Conservation (phyloP, 2,329 filamentous ascomycete genomes). For the Fusarium subglutinans region DNA sequence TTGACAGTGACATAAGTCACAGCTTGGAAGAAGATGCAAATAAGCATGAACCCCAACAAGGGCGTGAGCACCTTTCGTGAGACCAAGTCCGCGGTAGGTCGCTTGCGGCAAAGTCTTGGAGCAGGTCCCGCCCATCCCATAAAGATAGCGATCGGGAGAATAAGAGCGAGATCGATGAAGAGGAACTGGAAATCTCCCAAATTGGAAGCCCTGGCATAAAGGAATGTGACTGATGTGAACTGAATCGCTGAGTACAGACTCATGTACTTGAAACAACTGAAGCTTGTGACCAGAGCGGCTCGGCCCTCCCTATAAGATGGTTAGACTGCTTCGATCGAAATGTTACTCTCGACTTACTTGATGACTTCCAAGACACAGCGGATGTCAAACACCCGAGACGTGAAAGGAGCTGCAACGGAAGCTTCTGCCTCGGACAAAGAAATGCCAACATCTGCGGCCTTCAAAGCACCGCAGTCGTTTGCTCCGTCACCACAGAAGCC, state of each 20-base stretch:
- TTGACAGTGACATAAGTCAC: conserved; percentile 79
- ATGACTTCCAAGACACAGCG: conserved; percentile 95
- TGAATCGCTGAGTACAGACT: conserved; percentile 99
- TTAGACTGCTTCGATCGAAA: conserved; percentile 28
- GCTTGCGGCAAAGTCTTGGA: conserved; percentile 78
- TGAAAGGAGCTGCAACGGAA: conserved; percentile 97
- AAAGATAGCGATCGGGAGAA: conserved; percentile 95
- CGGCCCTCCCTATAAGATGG: conserved; percentile 76
- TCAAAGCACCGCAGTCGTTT: conserved; percentile 96
- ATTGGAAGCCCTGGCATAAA: conserved; percentile 93
- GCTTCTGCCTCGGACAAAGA: conserved; percentile 97
- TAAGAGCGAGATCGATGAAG: conserved; percentile 92
- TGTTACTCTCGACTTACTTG: conserved; percentile 57
- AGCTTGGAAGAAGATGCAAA: conserved; percentile 82
- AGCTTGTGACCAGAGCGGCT: conserved; percentile 95
- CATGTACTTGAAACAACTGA: conserved; percentile 99
- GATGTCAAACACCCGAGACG: conserved; percentile 94
- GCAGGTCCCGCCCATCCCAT: conserved; percentile 98
- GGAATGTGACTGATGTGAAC: conserved; percentile 95
- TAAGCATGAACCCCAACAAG: conserved; percentile 84
- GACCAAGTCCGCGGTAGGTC: conserved; percentile 91
- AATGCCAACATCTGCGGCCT: conserved; percentile 96
- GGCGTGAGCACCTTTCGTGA: conserved; percentile 92
- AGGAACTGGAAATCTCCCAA: conserved; percentile 98
- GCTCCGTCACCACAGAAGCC: conserved; percentile 98